Base-by-base conservation (phyloP, 2,329 filamentous ascomycete species). In the Rhinocladiella similis region DNA sequence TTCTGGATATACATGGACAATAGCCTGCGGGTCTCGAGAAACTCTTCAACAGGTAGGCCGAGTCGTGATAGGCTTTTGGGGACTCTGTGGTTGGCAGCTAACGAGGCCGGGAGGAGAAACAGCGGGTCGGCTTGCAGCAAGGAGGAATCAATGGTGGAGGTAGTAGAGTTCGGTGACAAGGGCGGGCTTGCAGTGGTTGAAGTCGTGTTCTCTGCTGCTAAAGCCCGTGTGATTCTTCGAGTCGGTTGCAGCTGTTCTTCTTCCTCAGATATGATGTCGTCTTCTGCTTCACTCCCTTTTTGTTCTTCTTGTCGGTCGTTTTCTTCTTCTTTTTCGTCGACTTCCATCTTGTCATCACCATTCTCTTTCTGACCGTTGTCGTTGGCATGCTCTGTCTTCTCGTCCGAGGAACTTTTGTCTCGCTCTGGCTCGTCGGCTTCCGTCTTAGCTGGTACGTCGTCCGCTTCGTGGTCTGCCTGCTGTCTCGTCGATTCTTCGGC, bases 1-100 rank as follows among this genome's bases (percentile, higher is more conserved):
- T 87, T 87, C 64, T 86, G 83, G 5, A 86, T 80, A 64, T 85
- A 87, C 2, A 82, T 77, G 70, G 82, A 78, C 5, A 87, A 74
- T 18, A 85, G 69, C 49, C 81, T 79, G 35, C 83, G 80, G 1
- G 83, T 85, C 25, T 87, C 83, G 64, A 86, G 82, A 3, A 84
- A 83, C 72, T 87, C 84, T 43, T 74, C 69, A 1, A 77, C 69
- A 0, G 83, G 82, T 0, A 87, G 75, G 2, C 82, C 83, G 53
- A 63, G 84, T 5, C 53, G 55, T 79, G 12, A 81, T 75, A 36
- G n/a, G 74, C 67, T 1, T 80, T 78, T 51, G 80, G 76, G 42
- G 77, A 71, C 70, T 81, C 86, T 57, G 83, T 75, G 7, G 82
- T 82, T 62, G 85, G 74, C 13, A 78, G 77, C 5, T 65, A 69